Percentiles rank a stretch among this genome's conserved stretches.
These are phyloP conservation scores for Paramecium sonneborni DNA, from an alignment of 73 alveolate genomes.

Conservation along the genomic window DNA sequence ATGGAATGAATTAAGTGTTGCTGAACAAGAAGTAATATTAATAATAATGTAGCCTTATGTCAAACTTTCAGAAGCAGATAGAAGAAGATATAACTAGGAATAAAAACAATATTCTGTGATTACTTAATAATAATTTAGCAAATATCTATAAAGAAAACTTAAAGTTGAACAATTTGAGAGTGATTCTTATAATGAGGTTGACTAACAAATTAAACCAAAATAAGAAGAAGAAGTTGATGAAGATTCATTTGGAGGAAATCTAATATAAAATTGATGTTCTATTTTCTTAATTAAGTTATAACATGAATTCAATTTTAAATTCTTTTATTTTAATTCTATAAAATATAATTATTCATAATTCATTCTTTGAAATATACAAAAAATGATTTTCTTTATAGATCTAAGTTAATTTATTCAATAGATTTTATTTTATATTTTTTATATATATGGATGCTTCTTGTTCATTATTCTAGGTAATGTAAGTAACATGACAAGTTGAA, in stretches of 20 bases:
- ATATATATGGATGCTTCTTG: slow-evolving; percentile 82
- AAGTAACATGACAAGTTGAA: slow-evolving; percentile 84
- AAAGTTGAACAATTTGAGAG: background rate
- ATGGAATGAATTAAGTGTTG: background rate
- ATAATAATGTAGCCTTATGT: background rate
- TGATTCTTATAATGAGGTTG: background rate
- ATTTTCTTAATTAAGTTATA: no score
- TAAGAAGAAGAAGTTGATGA: background rate
- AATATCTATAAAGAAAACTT: background rate
- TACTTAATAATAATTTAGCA: background rate
- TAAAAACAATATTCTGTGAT: background rate
- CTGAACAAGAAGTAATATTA: background rate
- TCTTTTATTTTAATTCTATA: no score
- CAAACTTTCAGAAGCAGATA: background rate
- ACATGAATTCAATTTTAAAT: no score
- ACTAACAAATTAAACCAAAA: no score
- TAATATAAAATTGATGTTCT: no score
- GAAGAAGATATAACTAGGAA: background rate
- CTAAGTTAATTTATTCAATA: no score
- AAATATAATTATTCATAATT: no score
- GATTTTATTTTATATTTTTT: no score
- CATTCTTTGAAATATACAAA: no score
- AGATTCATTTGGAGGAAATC: background rate
- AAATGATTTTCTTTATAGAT: no score
- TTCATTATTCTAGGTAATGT: slow-evolving; percentile 76